Conservation (phyloP, 305 asterid species). For the Fraxinus baroniana region DNA sequence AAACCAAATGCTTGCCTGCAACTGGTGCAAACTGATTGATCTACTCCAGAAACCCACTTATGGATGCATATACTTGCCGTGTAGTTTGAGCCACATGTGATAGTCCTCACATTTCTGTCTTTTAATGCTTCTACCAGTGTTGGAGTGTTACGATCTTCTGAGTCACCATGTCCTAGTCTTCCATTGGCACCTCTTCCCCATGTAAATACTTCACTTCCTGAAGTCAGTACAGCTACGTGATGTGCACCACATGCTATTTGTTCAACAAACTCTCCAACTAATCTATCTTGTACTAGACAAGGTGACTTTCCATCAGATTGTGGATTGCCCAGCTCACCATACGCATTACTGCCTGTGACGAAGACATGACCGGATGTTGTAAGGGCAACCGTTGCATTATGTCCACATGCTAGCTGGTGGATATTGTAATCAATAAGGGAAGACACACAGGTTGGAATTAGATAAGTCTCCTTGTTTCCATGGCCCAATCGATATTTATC, state of each 20-base stretch:
- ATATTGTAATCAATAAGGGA: conserved; percentile 72
- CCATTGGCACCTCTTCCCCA: conserved; percentile 95
- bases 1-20: conserved; percentile 89
- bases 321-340: conserved; percentile 81
- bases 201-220: conserved; percentile 72
- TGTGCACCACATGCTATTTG: conserved; percentile 71
- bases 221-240: conserved; percentile 78
- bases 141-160: conserved; percentile 65
- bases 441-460: conserved; percentile 73
- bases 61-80: conserved; percentile 82
- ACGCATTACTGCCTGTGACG: conserved; percentile 63
- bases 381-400: conserved; percentile 60
- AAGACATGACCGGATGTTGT: conserved; percentile 88
- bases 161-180: conserved; percentile 84
- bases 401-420: conserved; percentile 80
- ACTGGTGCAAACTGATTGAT: conserved; percentile 79
- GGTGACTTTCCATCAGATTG: conserved; percentile 72
- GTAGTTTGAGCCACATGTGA: conserved; percentile 79
- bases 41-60: conserved; percentile 87
- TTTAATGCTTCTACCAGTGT: conserved; percentile 75
- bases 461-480: conserved; percentile 66
- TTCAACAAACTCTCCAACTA: conserved; percentile 86
- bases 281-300: conserved; percentile 63
- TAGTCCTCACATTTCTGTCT: conserved; percentile 73
- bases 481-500: conserved; percentile 77